Evolutionary conservation across 2,329 filamentous ascomycete genomes (phyloP).

Genomic region (Cladobotryum mycophilum): DNA sequence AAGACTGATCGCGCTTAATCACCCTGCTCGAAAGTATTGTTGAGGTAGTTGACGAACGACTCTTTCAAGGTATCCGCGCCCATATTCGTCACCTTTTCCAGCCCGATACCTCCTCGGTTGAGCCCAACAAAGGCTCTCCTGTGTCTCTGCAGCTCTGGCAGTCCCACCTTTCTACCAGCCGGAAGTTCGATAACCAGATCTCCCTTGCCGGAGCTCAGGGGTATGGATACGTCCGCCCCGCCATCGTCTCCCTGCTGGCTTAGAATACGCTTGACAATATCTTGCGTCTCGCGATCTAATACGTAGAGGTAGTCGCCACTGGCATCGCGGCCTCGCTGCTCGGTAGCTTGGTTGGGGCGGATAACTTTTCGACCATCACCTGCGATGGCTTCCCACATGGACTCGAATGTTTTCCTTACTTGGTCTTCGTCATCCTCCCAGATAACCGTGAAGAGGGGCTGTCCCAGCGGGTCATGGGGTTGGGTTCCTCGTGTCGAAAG

Average conservation of each 20-base stretch:
- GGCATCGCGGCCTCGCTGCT: constrained; percentile 56
- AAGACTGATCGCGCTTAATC: constrained; percentile 18
- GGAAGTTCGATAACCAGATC: constrained; percentile 60
- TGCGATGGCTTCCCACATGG: constrained; percentile 69
- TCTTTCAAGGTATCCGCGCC: constrained; percentile 50
- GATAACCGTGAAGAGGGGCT: constrained; percentile 70
- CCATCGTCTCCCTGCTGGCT: constrained; percentile 66
- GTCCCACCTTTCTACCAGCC: constrained; percentile 51
- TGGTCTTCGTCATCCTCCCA: constrained; percentile 67
- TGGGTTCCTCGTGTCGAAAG: constrained; percentile 80
- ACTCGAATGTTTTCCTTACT: constrained; percentile 48
- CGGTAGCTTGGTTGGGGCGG: constrained; percentile 68
- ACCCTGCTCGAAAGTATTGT: constrained; percentile 57
- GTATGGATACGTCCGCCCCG: constrained; percentile 49
- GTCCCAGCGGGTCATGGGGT: constrained; percentile 80
- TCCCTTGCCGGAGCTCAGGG: constrained; percentile 31
- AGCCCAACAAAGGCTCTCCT: constrained; percentile 71
- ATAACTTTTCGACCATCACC: constrained; percentile 58
- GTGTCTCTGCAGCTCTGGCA: constrained; percentile 72
- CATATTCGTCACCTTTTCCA: constrained; percentile 49
- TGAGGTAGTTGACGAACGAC: constrained; percentile 61
- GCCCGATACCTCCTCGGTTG: constrained; percentile 63
- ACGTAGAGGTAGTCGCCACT: constrained; percentile 71
- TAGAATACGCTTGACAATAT: constrained; percentile 63
- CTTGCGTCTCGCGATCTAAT: constrained; percentile 72